Base-by-base conservation (phyloP, 495 filamentous ascomycete genomes). In the Rhypophila decipiens region DNA sequence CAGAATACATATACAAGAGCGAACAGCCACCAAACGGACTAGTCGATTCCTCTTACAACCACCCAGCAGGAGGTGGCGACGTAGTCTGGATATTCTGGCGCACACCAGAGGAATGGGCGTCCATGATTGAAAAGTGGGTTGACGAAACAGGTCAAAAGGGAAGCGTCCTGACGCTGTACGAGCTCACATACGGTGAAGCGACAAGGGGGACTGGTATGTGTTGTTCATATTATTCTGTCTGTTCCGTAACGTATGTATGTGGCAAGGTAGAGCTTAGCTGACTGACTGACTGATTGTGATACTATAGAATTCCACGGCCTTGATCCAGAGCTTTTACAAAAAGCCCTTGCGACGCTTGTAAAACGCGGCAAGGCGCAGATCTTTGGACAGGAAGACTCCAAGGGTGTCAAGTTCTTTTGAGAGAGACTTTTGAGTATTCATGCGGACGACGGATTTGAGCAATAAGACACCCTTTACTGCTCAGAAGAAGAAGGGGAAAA, bases 371-470 rank as follows among this genome's bases (percentile, higher is more conserved):
- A 86, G 67, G 90, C 93, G 19, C 90, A 96, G 67, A 79, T 97
- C 11, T 96, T 98, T 72, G 91, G 91, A 17, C 68, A 74, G 37
- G 90, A 90, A 51, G 91, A 91, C 53, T 80, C 85, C 48, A 79
- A 82, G 59, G 93, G 93, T 44, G 88, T 96, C 49, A 98, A 98
- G 70, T 97, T 98, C 71, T 96, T 96, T 62, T 97, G 58, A 72
- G 3, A n/a, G n/a, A n/a, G n/a, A n/a, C n/a, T n/a, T n/a, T n/a
- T n/a, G n/a, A n/a, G n/a, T n/a, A n/a, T n/a, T n/a, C n/a, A n/a
- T n/a, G n/a, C n/a, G n/a, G n/a, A n/a, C n/a, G n/a, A n/a, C n/a
- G n/a, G n/a, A n/a, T n/a, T n/a, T n/a, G n/a, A n/a, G n/a, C n/a
- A n/a, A n/a, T n/a, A n/a, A n/a, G n/a, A n/a, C n/a, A n/a, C n/a